Evolutionary conservation across 1,284 basidiomycete genomes (phyloP).

Genomic region (Ustilago sp.): DNA sequence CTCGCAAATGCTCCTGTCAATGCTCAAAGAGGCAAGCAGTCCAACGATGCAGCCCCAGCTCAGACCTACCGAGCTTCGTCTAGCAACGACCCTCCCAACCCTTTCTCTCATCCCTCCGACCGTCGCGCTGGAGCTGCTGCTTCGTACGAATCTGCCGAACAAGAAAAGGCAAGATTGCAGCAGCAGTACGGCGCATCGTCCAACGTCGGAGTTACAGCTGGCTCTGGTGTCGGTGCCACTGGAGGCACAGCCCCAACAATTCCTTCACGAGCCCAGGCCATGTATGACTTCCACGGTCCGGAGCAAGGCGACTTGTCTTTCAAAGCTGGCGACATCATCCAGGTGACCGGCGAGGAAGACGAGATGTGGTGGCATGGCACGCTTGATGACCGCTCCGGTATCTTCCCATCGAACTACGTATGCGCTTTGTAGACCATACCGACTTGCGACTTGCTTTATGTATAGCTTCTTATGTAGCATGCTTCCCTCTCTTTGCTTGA

Average conservation of each 20-base stretch:
- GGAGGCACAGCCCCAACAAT: slow-evolving; percentile 1
- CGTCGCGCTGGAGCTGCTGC: neutral
- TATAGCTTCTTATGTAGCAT: neutral
- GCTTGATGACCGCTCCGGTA: slow-evolving; percentile 29
- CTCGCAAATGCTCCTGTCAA: slow-evolving; percentile 40
- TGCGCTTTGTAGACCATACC: slow-evolving; percentile 6
- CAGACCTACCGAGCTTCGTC: neutral
- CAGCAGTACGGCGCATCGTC: slow-evolving; percentile 26
- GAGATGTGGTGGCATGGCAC: slow-evolving; percentile 49
- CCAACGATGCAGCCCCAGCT: slow-evolving; percentile 15
- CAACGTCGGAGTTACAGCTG: neutral
- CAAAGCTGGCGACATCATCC: slow-evolving; percentile 38
- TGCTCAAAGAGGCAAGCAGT: slow-evolving; percentile 36
- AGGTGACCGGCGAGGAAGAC: slow-evolving; percentile 43
- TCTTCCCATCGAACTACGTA: slow-evolving; percentile 42
- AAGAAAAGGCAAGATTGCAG: slow-evolving; percentile 45
- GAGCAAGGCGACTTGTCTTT: slow-evolving; percentile 40
- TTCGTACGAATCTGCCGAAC: slow-evolving; percentile 35
- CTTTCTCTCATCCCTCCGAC: slow-evolving; percentile 30
- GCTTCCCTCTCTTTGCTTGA: neutral
- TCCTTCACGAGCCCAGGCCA: slow-evolving; percentile 30
- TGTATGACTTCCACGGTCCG: slow-evolving; percentile 37
- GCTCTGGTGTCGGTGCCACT: neutral
- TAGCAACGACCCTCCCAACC: slow-evolving; percentile 19
- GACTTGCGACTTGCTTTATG: neutral